Evolutionary conservation across 2,329 filamentous ascomycete species (phyloP).

Genomic region (Fusarium zealandicum): DNA sequence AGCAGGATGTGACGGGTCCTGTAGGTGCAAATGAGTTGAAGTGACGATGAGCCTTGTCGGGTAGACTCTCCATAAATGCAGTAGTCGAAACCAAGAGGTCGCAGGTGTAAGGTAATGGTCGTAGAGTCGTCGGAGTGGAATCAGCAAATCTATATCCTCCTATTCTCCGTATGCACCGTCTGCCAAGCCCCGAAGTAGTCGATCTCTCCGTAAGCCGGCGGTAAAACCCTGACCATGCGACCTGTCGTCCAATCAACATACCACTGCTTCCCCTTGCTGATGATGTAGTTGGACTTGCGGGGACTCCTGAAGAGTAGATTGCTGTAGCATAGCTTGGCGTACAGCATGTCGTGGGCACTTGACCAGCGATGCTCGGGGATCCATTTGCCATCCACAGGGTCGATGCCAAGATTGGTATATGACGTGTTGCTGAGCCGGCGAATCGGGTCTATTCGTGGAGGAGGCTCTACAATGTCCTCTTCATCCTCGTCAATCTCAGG

Average conservation of each 20-base stretch:
- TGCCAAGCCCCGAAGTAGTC: slow-evolving; percentile 60
- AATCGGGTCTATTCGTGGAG: slow-evolving; percentile 43
- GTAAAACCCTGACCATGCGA: slow-evolving; percentile 60
- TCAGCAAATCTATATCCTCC: slow-evolving; percentile 47
- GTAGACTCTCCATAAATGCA: slow-evolving; percentile 3
- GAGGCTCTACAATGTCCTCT: slow-evolving; percentile 31
- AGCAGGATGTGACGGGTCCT: slow-evolving; percentile 20
- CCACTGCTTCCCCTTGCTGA: slow-evolving; percentile 65
- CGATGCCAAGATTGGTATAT: slow-evolving; percentile 54
- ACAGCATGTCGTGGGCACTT: slow-evolving; percentile 63
- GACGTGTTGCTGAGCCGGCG: slow-evolving; percentile 55
- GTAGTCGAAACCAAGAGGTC: neutral
- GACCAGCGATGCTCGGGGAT: slow-evolving; percentile 63
- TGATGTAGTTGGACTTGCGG: slow-evolving; percentile 64
- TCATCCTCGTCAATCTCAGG: slow-evolving; percentile 33
- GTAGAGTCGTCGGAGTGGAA: slow-evolving; percentile 6
- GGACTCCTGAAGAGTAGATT: slow-evolving; percentile 64
- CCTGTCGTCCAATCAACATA: slow-evolving; percentile 66
- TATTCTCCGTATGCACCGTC: slow-evolving; percentile 58
- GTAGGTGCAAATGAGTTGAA: neutral
- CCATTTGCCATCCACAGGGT: slow-evolving; percentile 63
- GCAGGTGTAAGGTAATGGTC: neutral
- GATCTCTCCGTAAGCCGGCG: slow-evolving; percentile 62
- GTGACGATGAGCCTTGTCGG: neutral
- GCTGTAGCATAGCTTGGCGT: slow-evolving; percentile 67